Evolutionary conservation across 805 yeast genomes (phyloP), one percentile per base, ranked within the genome.

Genomic region (Zygoascus biomembranicola): DNA sequence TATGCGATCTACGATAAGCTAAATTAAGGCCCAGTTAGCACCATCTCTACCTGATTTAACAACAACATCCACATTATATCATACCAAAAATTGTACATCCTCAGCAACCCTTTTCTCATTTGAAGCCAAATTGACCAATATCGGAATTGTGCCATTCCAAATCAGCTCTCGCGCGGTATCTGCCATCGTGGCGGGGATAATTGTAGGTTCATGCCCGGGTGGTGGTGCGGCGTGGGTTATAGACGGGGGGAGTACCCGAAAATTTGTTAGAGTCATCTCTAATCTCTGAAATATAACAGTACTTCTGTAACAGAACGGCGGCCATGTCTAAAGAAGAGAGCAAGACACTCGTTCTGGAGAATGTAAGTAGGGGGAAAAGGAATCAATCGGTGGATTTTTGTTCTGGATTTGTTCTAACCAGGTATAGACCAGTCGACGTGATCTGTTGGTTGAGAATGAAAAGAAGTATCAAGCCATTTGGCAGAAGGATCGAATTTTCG

Each of bases 371-470:
- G n/a, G n/a, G n/a, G n/a, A n/a, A n/a, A n/a, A n/a, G 8, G 19
- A 14, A 32, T 16, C 28, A 18, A 18, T n/a, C 20, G 49, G 3
- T 19, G 11, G 43, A n/a, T 47, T 14, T 19, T 19, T 31, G 8
- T 14, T 35, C 32, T 13, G 41, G 39, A n/a, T 43, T n/a, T 26
- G 16, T 35, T 5, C 28, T 42, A 41, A 49, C 44, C n/a, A 11
- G 16, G 4, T 49, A 20, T 50, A 60, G 56, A 94, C 99, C 52
- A 80, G 87, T 61, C 90, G 98, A 75, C 85, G 99, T 75, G 99
- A 94, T 78, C 82, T 92, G 52, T 80, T 94, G 63, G 85, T 89
- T 59, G 95, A 77, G 32, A 84, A 88, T 63, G 99, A 94, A 71
- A 82, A 86, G 72, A 85, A 84, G 70, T 90, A 88, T 71, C 97